Percentiles rank a stretch among this genome's conserved stretches.
Conservation (phyloP, 2,329 filamentous ascomycete genomes). For the Ceratocystis papillata region DNA sequence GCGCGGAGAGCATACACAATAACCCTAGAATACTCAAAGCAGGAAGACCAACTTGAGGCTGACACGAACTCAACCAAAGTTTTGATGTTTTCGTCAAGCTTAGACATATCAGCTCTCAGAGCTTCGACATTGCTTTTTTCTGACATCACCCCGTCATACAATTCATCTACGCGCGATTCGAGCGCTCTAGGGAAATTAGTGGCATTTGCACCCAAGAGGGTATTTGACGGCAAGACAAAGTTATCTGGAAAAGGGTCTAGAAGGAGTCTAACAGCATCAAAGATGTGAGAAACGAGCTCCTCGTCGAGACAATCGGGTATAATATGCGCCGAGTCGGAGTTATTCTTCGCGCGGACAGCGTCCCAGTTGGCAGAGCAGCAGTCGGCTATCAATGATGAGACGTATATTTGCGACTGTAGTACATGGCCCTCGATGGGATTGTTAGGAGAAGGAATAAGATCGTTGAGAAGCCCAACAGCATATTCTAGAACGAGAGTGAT, state of each 20-base stretch:
- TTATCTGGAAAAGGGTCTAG: conserved; percentile 49
- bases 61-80: conserved; percentile 53
- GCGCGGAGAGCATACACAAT: conserved; percentile 41
- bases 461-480: conserved; percentile 48
- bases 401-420: conserved; percentile 52
- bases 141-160: conserved; percentile 19
- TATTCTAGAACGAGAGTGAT: conserved; percentile 47
- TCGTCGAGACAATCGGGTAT: conserved; percentile 38
- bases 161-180: conserved; percentile 19
- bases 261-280: conserved; percentile 47
- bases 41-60: conserved; percentile 50
- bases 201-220: conserved; percentile 37
- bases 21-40: conserved; percentile 48
- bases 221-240: conserved; percentile 45
- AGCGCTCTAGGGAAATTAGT: conserved; percentile 19
- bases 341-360: conserved; percentile 31
- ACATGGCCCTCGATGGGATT: conserved; percentile 44
- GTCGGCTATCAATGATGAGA: conserved; percentile 53
- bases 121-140: conserved; percentile 19
- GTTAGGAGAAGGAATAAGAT: conserved; percentile 44
- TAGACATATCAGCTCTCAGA: conserved; percentile 25
- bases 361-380: conserved; percentile 54
- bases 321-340: conserved; percentile 22
- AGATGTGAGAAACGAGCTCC: conserved; percentile 42
- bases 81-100: conserved; percentile 46